A percentile compares a stretch with the other conserved stretches of the same genome.
phyloP scores from a whole-genome alignment of 2,329 filamentous ascomycete species.

The Aspergillus puulaauensis region DNA sequence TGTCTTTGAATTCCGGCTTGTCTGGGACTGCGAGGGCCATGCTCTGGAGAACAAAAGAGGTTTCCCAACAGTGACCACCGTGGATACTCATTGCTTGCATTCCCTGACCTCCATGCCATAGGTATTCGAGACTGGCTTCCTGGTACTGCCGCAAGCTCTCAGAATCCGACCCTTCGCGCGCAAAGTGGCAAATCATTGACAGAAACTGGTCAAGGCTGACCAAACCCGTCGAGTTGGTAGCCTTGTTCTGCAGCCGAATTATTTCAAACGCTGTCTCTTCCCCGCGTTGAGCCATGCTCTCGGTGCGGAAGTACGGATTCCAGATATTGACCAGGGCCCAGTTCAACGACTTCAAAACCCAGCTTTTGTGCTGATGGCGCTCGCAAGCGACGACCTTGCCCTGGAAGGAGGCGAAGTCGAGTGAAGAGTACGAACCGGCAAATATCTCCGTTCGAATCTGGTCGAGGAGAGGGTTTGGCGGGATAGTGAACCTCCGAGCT shows the following conservation, averaged over 20 bases:
- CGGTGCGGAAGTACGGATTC: slow-evolving; percentile 3
- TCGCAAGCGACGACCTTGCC: neutral
- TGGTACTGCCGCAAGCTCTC: neutral
- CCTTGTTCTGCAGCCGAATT: neutral
- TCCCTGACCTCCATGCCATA: slow-evolving; percentile 6
- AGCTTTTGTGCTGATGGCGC: neutral
- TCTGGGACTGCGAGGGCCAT: neutral
- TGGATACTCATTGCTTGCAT: slow-evolving; percentile 11
- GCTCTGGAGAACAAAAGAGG: slow-evolving; percentile 7
- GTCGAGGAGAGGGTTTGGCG: slow-evolving; percentile 1
- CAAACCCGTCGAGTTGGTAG: neutral
- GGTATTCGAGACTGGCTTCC: slow-evolving; percentile 1
- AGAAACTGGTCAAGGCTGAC: slow-evolving; percentile 1
- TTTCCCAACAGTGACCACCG: slow-evolving; percentile 10
- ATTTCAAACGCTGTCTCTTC: slow-evolving; percentile 1
- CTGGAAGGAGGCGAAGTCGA: slow-evolving; percentile 3
- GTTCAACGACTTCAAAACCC: neutral
- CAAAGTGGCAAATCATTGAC: slow-evolving; percentile 4
- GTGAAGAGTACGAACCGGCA: neutral
- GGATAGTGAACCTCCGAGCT: neutral
- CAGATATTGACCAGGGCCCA: slow-evolving; percentile 2
- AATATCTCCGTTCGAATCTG: slow-evolving; percentile 8
- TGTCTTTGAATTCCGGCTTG: neutral
- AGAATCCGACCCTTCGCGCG: slow-evolving; percentile 3
- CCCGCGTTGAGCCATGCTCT: neutral